A percentile compares a stretch with the other conserved stretches of the same genome.
Conservation (phyloP, 202 grass and related monocot genomes). For the Setaria viridis region DNA sequence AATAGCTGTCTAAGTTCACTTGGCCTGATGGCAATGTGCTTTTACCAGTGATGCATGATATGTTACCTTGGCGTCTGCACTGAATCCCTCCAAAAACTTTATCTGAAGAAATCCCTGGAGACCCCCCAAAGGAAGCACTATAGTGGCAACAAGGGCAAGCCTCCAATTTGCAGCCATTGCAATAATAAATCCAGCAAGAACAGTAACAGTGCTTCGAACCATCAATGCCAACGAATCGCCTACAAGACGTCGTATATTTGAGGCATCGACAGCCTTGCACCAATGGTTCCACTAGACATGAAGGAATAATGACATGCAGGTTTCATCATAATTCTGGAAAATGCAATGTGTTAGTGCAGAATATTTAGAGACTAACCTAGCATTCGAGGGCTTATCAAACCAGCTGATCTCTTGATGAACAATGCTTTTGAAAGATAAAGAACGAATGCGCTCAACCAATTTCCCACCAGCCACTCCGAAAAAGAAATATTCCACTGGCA, state of each 20-base stretch:
- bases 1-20: background rate
- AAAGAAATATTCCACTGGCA: slow-evolving; percentile 16
- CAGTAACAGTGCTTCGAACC: slow-evolving; percentile 24
- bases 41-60: slow-evolving; percentile 15
- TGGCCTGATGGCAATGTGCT: background rate
- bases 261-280: slow-evolving; percentile 30
- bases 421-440: slow-evolving; percentile 32
- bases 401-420: slow-evolving; percentile 32
- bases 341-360: background rate
- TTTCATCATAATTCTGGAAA: background rate
- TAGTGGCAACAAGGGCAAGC: slow-evolving; percentile 26
- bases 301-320: background rate
- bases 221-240: slow-evolving; percentile 34
- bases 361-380: slow-evolving; percentile 24
- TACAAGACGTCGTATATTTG: slow-evolving; percentile 33
- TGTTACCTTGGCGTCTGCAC: slow-evolving; percentile 53
- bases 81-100: slow-evolving; percentile 56
- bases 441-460: slow-evolving; percentile 22
- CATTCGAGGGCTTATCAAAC: slow-evolving; percentile 28
- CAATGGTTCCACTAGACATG: slow-evolving; percentile 25
- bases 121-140: slow-evolving; percentile 14
- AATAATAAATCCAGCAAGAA: slow-evolving; percentile 19
- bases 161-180: slow-evolving; percentile 28
- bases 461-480: slow-evolving; percentile 36
- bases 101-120: slow-evolving; percentile 51